These are phyloP conservation scores for Thamnidium elegans DNA, from an alignment of 192 early-diverging fungal species.

Conservation along the genomic window DNA sequence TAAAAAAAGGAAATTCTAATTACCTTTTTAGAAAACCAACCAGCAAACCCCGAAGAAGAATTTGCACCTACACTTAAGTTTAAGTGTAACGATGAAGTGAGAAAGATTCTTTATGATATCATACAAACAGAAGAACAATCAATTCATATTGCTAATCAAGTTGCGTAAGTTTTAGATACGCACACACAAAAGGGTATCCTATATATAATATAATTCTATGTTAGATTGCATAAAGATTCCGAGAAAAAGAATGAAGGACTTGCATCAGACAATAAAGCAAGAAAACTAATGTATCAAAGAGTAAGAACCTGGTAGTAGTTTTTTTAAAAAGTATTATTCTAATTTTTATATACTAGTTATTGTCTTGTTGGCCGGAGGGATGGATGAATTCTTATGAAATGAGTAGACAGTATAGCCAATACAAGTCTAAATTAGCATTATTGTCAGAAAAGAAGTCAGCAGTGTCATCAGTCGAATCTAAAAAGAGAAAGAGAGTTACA, in stretches of 20 bases:
- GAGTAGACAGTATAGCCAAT: constrained; percentile 48
- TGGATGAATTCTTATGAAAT: constrained; percentile 60
- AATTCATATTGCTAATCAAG: constrained; percentile 20
- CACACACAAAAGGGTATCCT: too few relatives aligned
- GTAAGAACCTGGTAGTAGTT: too few relatives aligned
- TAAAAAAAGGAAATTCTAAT: neutral
- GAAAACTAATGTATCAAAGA: constrained; percentile 48
- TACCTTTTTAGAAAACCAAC: neutral
- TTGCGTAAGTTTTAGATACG: constrained; percentile 29
- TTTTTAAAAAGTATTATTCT: too few relatives aligned
- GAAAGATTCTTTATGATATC: constrained; percentile 29
- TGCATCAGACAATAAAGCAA: constrained; percentile 37
- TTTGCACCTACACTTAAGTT: constrained; percentile 19
- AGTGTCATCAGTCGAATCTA: neutral
- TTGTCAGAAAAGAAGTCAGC: neutral
- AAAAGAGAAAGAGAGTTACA: constrained; percentile 10
- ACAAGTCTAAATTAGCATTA: constrained; percentile 27
- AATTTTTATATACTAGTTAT: constrained; percentile 29
- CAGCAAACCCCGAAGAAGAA: neutral
- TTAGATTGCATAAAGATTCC: neutral
- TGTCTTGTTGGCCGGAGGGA: constrained; percentile 42
- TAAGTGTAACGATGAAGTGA: constrained; percentile 32
- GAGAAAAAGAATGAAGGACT: constrained; percentile 15
- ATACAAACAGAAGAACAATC: constrained; percentile 28
- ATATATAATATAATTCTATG: neutral